Evolutionary conservation across 805 yeast species (phyloP).

Genomic region (Ogataea polymorpha): DNA sequence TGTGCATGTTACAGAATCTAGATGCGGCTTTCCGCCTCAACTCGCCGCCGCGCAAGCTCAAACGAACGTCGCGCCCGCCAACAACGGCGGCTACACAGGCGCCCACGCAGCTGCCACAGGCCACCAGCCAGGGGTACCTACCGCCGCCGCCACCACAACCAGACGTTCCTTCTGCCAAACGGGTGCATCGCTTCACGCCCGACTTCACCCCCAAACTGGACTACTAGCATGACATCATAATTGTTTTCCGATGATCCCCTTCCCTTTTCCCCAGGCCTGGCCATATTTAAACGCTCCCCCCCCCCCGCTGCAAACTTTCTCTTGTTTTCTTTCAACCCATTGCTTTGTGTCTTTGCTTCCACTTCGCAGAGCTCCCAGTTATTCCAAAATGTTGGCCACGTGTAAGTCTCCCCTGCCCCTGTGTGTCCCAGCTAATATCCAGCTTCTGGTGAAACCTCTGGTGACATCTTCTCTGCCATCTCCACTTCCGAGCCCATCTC

Average conservation of each 20-base stretch:
- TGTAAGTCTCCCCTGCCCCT: conserved; percentile 1
- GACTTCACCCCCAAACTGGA: conserved; percentile 16
- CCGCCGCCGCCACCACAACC: conserved; percentile 10
- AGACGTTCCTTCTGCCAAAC: neutral
- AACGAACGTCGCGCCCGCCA: neutral
- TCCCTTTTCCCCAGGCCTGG: neutral
- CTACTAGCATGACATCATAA: conserved; percentile 6
- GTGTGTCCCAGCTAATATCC: neutral
- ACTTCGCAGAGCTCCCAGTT: neutral
- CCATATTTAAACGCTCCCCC: conserved; percentile 6
- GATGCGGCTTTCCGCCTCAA: conserved; percentile 10
- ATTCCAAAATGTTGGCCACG: conserved; percentile 2
- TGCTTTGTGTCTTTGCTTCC: conserved; percentile 9
- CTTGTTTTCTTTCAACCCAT: conserved; percentile 4
- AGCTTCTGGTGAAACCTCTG: conserved; percentile 26
- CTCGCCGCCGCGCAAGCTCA: conserved; percentile 5
- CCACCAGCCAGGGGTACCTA: conserved; percentile 16
- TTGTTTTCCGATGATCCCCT: neutral
- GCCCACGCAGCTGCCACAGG: conserved; percentile 12
- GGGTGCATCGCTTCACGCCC: conserved; percentile 3
- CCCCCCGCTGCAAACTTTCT: neutral
- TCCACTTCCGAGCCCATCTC: conserved; percentile 42
- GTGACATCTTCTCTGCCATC: conserved; percentile 42
- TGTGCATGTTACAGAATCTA: conserved; percentile 9
- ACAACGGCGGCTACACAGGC: neutral